Evolutionary conservation across 768 basidiomycete species (phyloP).

Genomic region (Kwoniella europaea): DNA sequence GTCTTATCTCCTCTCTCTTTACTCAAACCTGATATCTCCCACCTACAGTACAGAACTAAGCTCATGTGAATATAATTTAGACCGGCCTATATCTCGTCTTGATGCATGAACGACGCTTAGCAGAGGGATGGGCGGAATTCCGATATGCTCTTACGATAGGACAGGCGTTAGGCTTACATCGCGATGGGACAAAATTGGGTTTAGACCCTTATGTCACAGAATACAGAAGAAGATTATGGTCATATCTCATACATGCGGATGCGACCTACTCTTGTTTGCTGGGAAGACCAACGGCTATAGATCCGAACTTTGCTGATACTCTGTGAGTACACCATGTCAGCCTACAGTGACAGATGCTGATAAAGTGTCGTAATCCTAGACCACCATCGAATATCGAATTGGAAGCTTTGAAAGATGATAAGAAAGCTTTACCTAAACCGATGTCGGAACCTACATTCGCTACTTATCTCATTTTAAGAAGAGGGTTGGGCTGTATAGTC

Average conservation of each 20-base stretch:
- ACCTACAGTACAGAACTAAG: background rate
- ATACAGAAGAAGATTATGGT: constrained; percentile 90
- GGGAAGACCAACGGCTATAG: constrained; percentile 78
- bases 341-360: constrained; percentile 34
- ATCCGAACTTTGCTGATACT: constrained; percentile 86
- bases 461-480: constrained; percentile 86
- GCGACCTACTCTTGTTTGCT: constrained; percentile 76
- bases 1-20: background rate
- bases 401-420: constrained; percentile 34
- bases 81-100: constrained; percentile 69
- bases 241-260: constrained; percentile 82
- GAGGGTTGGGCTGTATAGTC: constrained; percentile 79
- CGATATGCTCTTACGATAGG: constrained; percentile 91
- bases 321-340: too few species aligned
- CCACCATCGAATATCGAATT: constrained; percentile 64
- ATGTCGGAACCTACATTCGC: constrained; percentile 73
- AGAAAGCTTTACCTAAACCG: constrained; percentile 45
- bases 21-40: background rate
- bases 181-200: constrained; percentile 77
- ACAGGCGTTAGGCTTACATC: constrained; percentile 87
- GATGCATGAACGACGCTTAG: constrained; percentile 64
- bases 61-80: constrained; percentile 52
- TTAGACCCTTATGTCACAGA: constrained; percentile 71
- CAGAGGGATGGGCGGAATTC: constrained; percentile 94
- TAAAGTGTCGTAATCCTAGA: constrained; percentile 38